These are phyloP conservation scores for Gossypium trilobum DNA, from an alignment of 441 rosid species.

Conservation along the genomic window DNA sequence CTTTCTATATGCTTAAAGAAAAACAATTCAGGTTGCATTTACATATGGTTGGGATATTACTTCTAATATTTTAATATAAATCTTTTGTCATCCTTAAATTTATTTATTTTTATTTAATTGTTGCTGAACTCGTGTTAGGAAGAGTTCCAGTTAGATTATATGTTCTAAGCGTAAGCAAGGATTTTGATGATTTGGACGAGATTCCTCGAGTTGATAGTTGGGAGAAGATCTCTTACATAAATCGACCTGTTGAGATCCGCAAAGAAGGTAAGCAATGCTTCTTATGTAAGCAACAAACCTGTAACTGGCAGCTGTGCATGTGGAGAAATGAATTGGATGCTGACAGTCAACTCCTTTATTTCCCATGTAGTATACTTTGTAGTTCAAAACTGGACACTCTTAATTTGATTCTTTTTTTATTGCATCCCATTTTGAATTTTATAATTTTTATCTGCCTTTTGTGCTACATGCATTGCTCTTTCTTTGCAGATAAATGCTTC, in stretches of 20 bases:
- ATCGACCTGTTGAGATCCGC: conserved; percentile 60
- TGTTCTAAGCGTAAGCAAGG: conserved; percentile 40
- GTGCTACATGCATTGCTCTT: background rate
- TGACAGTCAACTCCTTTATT: background rate
- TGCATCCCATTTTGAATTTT: background rate
- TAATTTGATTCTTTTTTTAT: background rate
- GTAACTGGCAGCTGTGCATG: background rate
- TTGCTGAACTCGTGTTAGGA: conserved; percentile 31
- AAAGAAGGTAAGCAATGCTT: conserved; percentile 44
- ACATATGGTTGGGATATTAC: background rate
- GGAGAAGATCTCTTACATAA: conserved; percentile 73
- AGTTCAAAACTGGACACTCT: background rate
- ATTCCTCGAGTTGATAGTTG: conserved; percentile 53
- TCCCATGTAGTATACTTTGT: background rate
- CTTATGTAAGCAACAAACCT: background rate
- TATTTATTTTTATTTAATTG: background rate
- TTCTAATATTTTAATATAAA: conserved; percentile 1
- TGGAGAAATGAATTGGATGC: background rate
- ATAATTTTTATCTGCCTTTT: background rate
- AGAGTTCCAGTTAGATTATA: conserved; percentile 81
- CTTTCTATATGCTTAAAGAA: background rate
- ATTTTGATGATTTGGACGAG: conserved; percentile 66
- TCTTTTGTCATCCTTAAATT: background rate
- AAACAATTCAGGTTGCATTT: background rate
- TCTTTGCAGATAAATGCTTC: conserved; percentile 55